Percentiles rank a stretch among this genome's conserved stretches.
Evolutionary conservation across 805 yeast genomes (phyloP).

Genomic region (Myxozyma mucilagina): DNA sequence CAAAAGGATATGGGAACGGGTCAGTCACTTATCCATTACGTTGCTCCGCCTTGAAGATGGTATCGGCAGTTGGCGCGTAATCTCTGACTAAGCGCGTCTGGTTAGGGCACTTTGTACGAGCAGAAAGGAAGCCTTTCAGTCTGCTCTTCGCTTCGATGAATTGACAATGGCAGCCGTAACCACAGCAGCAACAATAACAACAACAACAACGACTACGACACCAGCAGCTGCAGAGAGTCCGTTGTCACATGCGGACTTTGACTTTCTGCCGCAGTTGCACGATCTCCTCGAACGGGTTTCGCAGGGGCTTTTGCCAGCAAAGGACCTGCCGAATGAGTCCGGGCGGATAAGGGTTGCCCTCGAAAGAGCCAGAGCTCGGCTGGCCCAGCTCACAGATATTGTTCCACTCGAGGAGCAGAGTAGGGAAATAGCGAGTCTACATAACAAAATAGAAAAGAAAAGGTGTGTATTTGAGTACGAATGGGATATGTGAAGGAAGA

Average conservation of each 20-base stretch:
- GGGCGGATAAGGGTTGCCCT: conserved; percentile 19
- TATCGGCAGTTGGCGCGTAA: too few species aligned
- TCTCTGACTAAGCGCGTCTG: too few species aligned
- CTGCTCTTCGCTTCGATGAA: too few species aligned
- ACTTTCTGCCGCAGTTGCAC: conserved; percentile 21
- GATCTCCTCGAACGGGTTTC: conserved; percentile 27
- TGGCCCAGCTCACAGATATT: neutral
- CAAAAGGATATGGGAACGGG: neutral
- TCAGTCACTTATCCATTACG: too few species aligned
- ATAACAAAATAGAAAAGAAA: conserved; percentile 10
- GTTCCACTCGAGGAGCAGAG: conserved; percentile 11
- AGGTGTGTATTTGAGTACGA: neutral
- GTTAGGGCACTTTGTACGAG: too few species aligned
- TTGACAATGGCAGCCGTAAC: neutral
- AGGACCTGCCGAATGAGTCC: conserved; percentile 23
- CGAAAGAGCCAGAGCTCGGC: conserved; percentile 5
- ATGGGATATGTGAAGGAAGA: neutral
- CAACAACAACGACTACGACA: neutral
- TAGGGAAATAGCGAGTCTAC: neutral
- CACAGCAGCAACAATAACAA: neutral
- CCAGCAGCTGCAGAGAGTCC: neutral
- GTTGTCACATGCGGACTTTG: conserved; percentile 20
- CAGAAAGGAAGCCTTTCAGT: too few species aligned
- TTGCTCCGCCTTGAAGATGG: too few species aligned
- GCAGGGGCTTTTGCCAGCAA: conserved; percentile 15